A percentile compares a stretch with the other conserved stretches of the same genome.
Evolutionary conservation across 192 early-diverging fungal genomes (phyloP).

Genomic region (Dissophora ornata): DNA sequence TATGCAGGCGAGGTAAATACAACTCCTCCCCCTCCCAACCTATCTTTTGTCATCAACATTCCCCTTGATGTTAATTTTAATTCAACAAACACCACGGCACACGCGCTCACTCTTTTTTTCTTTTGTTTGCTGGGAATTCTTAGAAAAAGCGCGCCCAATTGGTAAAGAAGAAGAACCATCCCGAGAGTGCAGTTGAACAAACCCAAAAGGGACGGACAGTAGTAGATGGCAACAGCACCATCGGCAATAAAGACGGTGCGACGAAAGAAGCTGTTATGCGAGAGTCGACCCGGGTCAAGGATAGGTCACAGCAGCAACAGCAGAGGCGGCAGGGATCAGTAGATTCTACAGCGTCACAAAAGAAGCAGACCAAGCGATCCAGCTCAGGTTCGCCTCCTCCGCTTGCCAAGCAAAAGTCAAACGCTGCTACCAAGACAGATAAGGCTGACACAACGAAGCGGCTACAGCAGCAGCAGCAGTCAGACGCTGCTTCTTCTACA

Average conservation of each 20-base stretch:
- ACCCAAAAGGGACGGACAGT: background rate
- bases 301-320: too few species aligned
- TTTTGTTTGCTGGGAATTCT: background rate
- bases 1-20: conserved; percentile 1
- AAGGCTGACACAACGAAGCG: background rate
- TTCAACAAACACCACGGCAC: too few species aligned
- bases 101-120: background rate
- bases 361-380: conserved; percentile 9
- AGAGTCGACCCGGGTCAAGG: too few species aligned
- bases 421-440: background rate
- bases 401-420: conserved; percentile 1
- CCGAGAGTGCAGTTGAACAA: background rate
- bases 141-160: background rate
- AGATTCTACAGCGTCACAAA: background rate
- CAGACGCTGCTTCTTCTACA: background rate
- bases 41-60: too few species aligned
- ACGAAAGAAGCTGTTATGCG: too few species aligned
- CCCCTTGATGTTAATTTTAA: too few species aligned
- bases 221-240: background rate
- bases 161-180: background rate
- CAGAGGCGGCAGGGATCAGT: too few species aligned
- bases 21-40: background rate
- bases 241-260: background rate
- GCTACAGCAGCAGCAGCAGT: background rate
- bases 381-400: conserved; percentile 5